These are phyloP conservation scores for Deinandra increscens DNA, from an alignment of 129 eudicot genomes.

Conservation along the genomic window DNA sequence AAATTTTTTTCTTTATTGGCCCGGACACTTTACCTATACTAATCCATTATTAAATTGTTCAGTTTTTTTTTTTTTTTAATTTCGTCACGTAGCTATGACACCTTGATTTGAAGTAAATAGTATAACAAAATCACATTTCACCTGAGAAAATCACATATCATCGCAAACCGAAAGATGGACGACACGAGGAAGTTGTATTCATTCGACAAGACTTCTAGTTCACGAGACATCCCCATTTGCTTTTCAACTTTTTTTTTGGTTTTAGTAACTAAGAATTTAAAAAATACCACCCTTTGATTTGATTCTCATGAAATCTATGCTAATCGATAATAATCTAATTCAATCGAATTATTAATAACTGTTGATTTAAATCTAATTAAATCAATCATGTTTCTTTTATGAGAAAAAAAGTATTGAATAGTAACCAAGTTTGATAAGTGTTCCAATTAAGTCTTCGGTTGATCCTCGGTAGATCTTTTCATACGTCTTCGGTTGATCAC, in stretches of 20 bases:
- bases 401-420: no score
- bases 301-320: constrained; percentile 12
- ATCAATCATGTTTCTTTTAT: no score
- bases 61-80: not conserved
- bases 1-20: no score
- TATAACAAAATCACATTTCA: not conserved
- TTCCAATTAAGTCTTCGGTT: no score
- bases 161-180: constrained; percentile 34
- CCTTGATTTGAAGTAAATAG: not conserved
- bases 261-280: constrained; percentile 9
- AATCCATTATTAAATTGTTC: not conserved
- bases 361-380: no score
- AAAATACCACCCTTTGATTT: not conserved
- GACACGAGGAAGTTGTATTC: constrained; percentile 39
- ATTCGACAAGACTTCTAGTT: constrained; percentile 31
- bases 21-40: not conserved
- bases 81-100: not conserved
- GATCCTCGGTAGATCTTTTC: no score
- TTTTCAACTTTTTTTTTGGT: constrained; percentile 21
- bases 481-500: no score
- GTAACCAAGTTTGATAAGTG: no score
- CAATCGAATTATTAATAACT: not conserved
- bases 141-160: constrained; percentile 29
- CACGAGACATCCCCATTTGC: constrained; percentile 32
- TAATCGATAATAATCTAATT: not conserved